These are phyloP conservation scores for Yamadazyma jaroonii DNA, from an alignment of 1,139 yeast genomes.

Conservation along the genomic window DNA sequence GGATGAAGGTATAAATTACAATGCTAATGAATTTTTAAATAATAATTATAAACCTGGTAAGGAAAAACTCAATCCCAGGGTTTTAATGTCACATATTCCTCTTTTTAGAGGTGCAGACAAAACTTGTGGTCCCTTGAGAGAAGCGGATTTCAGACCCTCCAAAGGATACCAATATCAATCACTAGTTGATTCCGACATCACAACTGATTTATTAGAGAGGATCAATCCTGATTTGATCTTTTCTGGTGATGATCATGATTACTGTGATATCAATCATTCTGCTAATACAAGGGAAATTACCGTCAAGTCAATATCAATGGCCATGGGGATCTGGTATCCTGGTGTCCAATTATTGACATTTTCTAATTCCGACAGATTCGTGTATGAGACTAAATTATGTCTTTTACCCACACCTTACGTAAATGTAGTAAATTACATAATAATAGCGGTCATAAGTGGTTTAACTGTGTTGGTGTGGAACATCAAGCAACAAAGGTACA, in stretches of 20 bases:
- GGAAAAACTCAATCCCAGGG: constrained; percentile 25
- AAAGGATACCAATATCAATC: constrained; percentile 54
- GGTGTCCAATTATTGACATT: constrained; percentile 51
- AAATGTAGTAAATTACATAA: constrained; percentile 38
- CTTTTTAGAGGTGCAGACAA: constrained; percentile 32
- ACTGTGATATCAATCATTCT: constrained; percentile 46
- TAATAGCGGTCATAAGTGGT: constrained; percentile 35
- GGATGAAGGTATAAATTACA: constrained; percentile 22
- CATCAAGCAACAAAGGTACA: constrained; percentile 20
- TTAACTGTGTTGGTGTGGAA: constrained; percentile 30
- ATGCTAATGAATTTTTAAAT: constrained; percentile 31
- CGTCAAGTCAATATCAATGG: constrained; percentile 58
- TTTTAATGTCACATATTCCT: constrained; percentile 51
- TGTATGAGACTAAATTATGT: constrained; percentile 43
- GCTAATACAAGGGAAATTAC: constrained; percentile 40
- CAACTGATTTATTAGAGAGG: constrained; percentile 26
- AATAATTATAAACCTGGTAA: constrained; percentile 8
- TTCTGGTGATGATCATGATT: constrained; percentile 57
- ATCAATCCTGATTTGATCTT: constrained; percentile 43
- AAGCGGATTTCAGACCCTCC: constrained; percentile 25
- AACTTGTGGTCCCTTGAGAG: constrained; percentile 48
- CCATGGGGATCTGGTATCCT: constrained; percentile 55
- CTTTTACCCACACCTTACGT: constrained; percentile 49
- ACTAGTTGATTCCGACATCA: constrained; percentile 29
- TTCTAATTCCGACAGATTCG: constrained; percentile 18